phyloP scores from a whole-genome alignment of 345 rosid genomes.

The Salix purpurea region DNA sequence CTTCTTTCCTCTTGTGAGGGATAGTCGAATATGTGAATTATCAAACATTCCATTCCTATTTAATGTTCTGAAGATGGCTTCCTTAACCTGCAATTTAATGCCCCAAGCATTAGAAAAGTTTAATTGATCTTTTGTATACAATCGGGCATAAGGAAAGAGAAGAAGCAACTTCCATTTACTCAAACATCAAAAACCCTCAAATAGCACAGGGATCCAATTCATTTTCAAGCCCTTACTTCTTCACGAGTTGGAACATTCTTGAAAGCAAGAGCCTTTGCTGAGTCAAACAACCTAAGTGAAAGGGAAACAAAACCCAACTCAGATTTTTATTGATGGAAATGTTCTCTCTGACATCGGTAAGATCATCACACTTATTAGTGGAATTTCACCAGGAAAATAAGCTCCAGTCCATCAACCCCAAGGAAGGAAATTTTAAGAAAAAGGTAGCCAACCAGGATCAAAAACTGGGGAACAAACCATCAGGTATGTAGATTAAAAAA shows the following conservation, averaged over 20 bases:
- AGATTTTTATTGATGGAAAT: background rate
- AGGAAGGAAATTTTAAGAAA: background rate
- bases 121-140: too few species aligned
- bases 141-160: background rate
- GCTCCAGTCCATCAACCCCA: background rate
- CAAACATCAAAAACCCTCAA: too few species aligned
- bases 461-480: background rate
- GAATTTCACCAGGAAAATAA: background rate
- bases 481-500: background rate
- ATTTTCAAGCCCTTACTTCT: constrained; percentile 43
- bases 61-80: constrained; percentile 77
- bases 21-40: constrained; percentile 74
- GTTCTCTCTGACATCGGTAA: background rate
- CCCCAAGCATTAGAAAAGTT: background rate
- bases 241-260: constrained; percentile 65
- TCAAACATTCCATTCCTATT: constrained; percentile 81
- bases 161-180: background rate
- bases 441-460: background rate
- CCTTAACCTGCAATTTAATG: constrained; percentile 52
- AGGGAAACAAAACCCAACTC: constrained; percentile 12
- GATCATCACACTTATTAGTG: background rate
- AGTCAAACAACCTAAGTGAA: constrained; percentile 63
- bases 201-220: constrained; percentile 1
- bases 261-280: constrained; percentile 88
- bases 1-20: constrained; percentile 89